Conservation (phyloP, 306 rosid species). For the Alnus rubra region DNA sequence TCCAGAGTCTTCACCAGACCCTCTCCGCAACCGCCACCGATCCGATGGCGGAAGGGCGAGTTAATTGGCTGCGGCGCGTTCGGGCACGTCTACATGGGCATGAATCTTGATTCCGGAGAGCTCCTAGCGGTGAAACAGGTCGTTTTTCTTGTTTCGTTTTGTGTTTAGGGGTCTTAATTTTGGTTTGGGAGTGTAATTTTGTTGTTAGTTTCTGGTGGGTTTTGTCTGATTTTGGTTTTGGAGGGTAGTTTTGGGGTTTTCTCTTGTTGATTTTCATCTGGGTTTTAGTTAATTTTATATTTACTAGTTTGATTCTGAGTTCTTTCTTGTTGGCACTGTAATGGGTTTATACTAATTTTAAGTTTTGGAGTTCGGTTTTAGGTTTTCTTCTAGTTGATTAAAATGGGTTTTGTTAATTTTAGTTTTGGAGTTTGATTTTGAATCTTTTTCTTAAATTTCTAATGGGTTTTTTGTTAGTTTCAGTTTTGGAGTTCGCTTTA, state of each 20-base stretch:
- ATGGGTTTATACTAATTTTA: neutral
- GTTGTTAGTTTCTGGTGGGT: neutral
- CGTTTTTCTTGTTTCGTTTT: neutral
- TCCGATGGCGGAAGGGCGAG: slow-evolving; percentile 99
- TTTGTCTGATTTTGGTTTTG: neutral
- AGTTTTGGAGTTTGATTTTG: neutral
- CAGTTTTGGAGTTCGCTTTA: neutral
- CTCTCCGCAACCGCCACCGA: slow-evolving; percentile 46
- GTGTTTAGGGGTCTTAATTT: neutral
- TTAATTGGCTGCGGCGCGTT: slow-evolving; percentile 98
- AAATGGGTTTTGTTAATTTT: neutral
- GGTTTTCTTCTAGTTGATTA: neutral
- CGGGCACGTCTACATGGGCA: slow-evolving; percentile 98
- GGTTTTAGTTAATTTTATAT: slow-evolving; percentile 5
- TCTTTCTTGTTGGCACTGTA: neutral
- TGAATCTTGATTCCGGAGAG: slow-evolving; percentile 99
- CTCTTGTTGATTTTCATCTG: neutral
- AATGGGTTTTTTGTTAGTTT: neutral
- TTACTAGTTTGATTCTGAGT: slow-evolving; percentile 8
- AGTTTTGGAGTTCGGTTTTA: neutral
- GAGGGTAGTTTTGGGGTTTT: slow-evolving; percentile 3
- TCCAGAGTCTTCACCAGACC: slow-evolving; percentile 85
- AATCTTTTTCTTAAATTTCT: neutral
- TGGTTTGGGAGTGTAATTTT: neutral
- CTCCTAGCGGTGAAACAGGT: slow-evolving; percentile 98